Percentiles rank a stretch among this genome's conserved stretches.
These are phyloP conservation scores for Holtermannia corniformis DNA, from an alignment of 768 basidiomycete genomes.

Conservation along the genomic window DNA sequence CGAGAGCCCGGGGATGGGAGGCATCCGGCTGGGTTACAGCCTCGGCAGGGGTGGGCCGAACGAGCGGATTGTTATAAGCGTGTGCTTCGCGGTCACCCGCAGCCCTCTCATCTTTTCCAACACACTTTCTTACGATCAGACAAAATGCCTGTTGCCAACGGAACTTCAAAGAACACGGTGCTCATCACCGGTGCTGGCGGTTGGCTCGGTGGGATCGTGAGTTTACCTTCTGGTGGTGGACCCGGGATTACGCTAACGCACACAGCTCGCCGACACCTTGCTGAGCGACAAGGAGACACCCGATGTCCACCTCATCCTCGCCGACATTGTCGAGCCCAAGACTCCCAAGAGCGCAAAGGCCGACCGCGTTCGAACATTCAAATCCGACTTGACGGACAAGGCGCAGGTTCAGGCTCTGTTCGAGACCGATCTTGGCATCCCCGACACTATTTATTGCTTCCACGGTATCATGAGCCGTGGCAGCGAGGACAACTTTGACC, in stretches of 20 bases:
- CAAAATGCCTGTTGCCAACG: conserved; percentile 17
- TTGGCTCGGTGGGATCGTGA: conserved; percentile 39
- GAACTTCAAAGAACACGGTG: conserved; percentile 23
- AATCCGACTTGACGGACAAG: conserved; percentile 35
- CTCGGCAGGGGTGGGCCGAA: too few species aligned
- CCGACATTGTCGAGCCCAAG: conserved; percentile 46
- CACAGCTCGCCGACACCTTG: conserved; percentile 29
- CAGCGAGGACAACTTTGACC: conserved; percentile 40
- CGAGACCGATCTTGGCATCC: conserved; percentile 36
- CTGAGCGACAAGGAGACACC: conserved; percentile 37
- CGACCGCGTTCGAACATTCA: conserved; percentile 22
- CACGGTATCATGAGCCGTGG: conserved; percentile 42
- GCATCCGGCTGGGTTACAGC: too few species aligned
- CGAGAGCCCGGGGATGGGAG: too few species aligned
- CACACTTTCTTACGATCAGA: not conserved
- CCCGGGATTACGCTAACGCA: not conserved
- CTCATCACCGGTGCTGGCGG: conserved; percentile 40
- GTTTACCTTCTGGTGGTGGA: conserved; percentile 2
- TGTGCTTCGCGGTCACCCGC: too few species aligned
- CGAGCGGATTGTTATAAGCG: too few species aligned
- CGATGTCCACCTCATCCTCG: conserved; percentile 48
- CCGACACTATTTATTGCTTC: conserved; percentile 40
- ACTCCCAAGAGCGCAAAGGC: conserved; percentile 31
- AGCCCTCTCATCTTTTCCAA: too few species aligned
- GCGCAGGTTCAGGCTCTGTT: conserved; percentile 32